Percentiles rank a stretch among this genome's conserved stretches.
These are phyloP conservation scores for Wickerhamomyces sydowiorum DNA, from an alignment of 805 yeast species.

Conservation along the genomic window DNA sequence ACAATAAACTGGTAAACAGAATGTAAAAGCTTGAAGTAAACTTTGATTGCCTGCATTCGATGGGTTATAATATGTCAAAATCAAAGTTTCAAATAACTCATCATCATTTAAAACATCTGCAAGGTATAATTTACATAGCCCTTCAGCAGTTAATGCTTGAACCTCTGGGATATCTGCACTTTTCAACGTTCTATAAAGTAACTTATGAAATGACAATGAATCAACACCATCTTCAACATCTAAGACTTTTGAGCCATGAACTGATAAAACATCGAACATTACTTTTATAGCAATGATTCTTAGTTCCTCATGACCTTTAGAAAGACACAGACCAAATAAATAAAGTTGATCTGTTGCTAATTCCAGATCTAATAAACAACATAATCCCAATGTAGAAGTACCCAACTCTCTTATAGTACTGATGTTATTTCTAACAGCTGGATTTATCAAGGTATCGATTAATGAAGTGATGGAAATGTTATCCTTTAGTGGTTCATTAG, in stretches of 20 bases:
- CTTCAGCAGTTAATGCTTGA: conserved; percentile 81
- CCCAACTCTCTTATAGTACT: conserved; percentile 58
- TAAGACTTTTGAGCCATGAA: conserved; percentile 66
- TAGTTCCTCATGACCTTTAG: conserved; percentile 59
- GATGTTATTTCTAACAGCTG: conserved; percentile 63
- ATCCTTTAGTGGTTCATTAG: conserved; percentile 56
- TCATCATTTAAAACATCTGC: conserved; percentile 71
- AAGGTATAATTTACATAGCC: conserved; percentile 73
- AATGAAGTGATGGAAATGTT: conserved; percentile 64
- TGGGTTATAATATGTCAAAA: conserved; percentile 74
- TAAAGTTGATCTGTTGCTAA: conserved; percentile 61
- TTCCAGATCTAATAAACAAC: conserved; percentile 63
- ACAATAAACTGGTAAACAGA: conserved; percentile 84
- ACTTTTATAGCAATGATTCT: conserved; percentile 60
- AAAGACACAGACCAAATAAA: conserved; percentile 62
- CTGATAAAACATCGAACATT: conserved; percentile 71
- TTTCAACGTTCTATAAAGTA: conserved; percentile 62
- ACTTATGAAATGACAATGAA: conserved; percentile 57
- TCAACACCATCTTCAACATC: conserved; percentile 60
- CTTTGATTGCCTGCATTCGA: conserved; percentile 54
- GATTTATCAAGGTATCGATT: conserved; percentile 70
- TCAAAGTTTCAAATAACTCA: conserved; percentile 63
- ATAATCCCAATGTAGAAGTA: conserved; percentile 69
- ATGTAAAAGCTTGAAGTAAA: conserved; percentile 73
- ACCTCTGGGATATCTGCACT: conserved; percentile 52